Evolutionary conservation across 2,329 filamentous ascomycete species (phyloP), one percentile per base, ranked within the genome.

Genomic region (Pestalotiopsis sp.): DNA sequence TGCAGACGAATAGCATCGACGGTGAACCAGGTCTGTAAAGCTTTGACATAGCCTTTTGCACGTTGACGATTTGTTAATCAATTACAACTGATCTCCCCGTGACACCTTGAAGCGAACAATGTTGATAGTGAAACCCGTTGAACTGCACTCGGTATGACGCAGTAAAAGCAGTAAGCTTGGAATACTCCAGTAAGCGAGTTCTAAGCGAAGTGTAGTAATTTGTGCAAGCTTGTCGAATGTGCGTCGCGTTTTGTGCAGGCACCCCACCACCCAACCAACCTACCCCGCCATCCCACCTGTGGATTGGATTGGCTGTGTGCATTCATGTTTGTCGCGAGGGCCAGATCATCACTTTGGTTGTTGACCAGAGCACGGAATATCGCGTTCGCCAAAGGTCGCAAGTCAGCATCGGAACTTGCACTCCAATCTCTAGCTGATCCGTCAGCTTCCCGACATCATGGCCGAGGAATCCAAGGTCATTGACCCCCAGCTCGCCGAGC

Each of bases 381-480:
- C n/a, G 9, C 17, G 3, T 52, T 52, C 17, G 44, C 44, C 14
- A n/a, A 7, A 14, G 22, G 56, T 35, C 56, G 56, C 56, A 58
- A 35, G 20, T 13, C 20, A 58, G 14, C 56, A 57, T 13, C 30
- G 30, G 30, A 52, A 58, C 22, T 22, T 22, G 11, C 56, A 58
- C 20, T 14, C 22, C 30, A 13, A 22, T 40, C 7, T 14, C 13
- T 20, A 61, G 35, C 58, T 35, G 58, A 7, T 3, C n/a, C 58
- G 58, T 20, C 30, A 61, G 30, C 30, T 17, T 20, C n/a, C 30
- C 22, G n/a, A 60, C 39, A 75, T 65, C 74, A 81, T 75, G 73
- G 77, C 83, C 60, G 85, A 91, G 77, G 86, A 90, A 76, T 91
- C 89, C 58, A 92, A 91, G 75, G 82, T 85, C 67, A 82, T 85